phyloP scores from a whole-genome alignment of 2,329 filamentous ascomycete species.

The Pezicula neosporulosa region DNA sequence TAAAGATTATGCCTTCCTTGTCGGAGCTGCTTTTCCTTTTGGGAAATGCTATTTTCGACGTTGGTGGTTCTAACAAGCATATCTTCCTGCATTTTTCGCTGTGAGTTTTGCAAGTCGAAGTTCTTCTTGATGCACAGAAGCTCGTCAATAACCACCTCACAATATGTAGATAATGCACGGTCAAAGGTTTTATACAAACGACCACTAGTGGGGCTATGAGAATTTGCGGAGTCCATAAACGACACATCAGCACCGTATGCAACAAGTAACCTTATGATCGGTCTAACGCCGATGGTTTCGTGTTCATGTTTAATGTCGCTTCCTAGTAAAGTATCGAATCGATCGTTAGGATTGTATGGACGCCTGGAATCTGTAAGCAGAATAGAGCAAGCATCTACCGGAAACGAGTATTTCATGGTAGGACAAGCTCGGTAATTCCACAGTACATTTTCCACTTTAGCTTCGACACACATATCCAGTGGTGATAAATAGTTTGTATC shows the following conservation, averaged over 20 bases:
- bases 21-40: not conserved
- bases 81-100: not conserved
- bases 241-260: slow-evolving; percentile 9
- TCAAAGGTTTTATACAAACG: not conserved
- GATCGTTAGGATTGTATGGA: not conserved
- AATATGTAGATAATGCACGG: slow-evolving; percentile 3
- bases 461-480: slow-evolving; percentile 4
- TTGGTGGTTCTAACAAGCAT: no score
- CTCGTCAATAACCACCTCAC: slow-evolving; percentile 10
- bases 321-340: not conserved
- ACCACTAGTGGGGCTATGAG: not conserved
- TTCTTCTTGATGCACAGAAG: not conserved
- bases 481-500: slow-evolving; percentile 5
- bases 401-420: not conserved
- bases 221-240: slow-evolving; percentile 1
- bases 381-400: not conserved
- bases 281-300: slow-evolving; percentile 4
- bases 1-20: not conserved
- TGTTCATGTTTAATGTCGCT: not conserved
- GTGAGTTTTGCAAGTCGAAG: no score
- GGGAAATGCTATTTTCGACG: not conserved
- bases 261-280: slow-evolving; percentile 9
- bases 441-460: slow-evolving; percentile 6
- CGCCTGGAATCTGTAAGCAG: not conserved
- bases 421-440: not conserved